phyloP scores from a whole-genome alignment of 805 yeast species.

The Myxozyma lipomycoides region DNA sequence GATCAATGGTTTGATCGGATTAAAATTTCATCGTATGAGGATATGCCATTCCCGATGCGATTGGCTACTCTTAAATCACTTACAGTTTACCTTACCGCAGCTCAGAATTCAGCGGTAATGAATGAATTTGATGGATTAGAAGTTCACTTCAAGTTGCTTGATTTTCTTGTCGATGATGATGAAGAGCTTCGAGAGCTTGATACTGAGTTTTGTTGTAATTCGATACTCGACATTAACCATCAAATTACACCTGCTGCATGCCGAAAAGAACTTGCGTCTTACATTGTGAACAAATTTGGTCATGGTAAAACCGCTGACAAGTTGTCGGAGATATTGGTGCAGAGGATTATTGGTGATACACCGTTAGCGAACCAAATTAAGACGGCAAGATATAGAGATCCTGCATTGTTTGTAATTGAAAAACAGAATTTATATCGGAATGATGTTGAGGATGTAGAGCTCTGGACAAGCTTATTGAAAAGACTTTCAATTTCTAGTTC shows the following conservation, averaged over 20 bases:
- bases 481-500: neutral
- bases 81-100: slow-evolving; percentile 34
- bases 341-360: slow-evolving; percentile 3
- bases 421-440: slow-evolving; percentile 63
- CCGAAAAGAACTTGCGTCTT: slow-evolving; percentile 3
- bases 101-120: slow-evolving; percentile 2
- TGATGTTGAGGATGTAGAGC: slow-evolving; percentile 32
- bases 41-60: slow-evolving; percentile 39
- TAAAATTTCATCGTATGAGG: slow-evolving; percentile 40
- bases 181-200: slow-evolving; percentile 51
- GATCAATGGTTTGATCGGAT: slow-evolving; percentile 36
- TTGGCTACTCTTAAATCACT: slow-evolving; percentile 47
- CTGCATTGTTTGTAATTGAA: slow-evolving; percentile 60
- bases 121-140: slow-evolving; percentile 2
- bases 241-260: neutral
- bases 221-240: neutral
- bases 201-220: slow-evolving; percentile 41
- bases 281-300: slow-evolving; percentile 6
- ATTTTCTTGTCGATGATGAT: slow-evolving; percentile 63
- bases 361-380: slow-evolving; percentile 27
- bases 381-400: slow-evolving; percentile 31
- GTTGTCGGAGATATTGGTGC: neutral
- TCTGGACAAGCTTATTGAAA: slow-evolving; percentile 9
- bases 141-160: slow-evolving; percentile 28
- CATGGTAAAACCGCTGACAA: neutral